Evolutionary conservation across 148 eudicot genomes (phyloP).

Genomic region (Linanthus parryae): DNA sequence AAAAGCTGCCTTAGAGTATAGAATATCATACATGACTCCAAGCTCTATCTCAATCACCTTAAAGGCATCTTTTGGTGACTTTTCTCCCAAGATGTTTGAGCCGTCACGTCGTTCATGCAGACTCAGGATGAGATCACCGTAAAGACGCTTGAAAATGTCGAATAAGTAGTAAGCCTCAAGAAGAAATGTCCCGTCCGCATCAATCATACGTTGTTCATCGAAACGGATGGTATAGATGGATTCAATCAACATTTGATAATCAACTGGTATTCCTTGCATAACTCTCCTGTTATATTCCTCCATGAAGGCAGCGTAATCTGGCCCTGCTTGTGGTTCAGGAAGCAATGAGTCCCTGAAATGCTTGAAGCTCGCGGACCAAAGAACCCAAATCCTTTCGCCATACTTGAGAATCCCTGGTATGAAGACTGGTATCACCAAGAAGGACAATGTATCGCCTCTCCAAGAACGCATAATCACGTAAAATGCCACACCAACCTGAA

Average conservation of each 20-base stretch:
- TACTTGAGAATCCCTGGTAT: conserved; percentile 34
- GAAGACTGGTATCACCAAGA: conserved; percentile 20
- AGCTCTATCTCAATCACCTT: conserved; percentile 42
- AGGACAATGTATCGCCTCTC: conserved; percentile 24
- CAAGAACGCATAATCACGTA: conserved; percentile 29
- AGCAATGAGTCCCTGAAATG: conserved; percentile 32
- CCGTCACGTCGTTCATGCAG: conserved; percentile 38
- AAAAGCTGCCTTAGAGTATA: conserved; percentile 41
- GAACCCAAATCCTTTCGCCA: conserved; percentile 30
- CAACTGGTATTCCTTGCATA: conserved; percentile 33
- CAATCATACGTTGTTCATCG: background rate
- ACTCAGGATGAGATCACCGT: conserved; percentile 46
- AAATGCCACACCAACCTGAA: conserved; percentile 18
- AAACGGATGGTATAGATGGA: conserved; percentile 13
- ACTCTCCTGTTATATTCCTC: conserved; percentile 39
- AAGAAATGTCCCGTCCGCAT: background rate
- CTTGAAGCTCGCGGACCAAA: conserved; percentile 35
- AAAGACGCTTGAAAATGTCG: conserved; percentile 38
- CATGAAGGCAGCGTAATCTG: conserved; percentile 48
- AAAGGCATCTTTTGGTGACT: conserved; percentile 20
- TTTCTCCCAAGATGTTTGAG: conserved; percentile 14
- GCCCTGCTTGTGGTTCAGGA: conserved; percentile 38
- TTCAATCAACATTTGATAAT: conserved; percentile 26
- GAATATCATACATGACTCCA: conserved; percentile 36
- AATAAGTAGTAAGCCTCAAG: conserved; percentile 23